These are phyloP conservation scores for Ulota crispa DNA, from an alignment of 225 moss, liverwort and hornwort genomes.

Conservation along the genomic window DNA sequence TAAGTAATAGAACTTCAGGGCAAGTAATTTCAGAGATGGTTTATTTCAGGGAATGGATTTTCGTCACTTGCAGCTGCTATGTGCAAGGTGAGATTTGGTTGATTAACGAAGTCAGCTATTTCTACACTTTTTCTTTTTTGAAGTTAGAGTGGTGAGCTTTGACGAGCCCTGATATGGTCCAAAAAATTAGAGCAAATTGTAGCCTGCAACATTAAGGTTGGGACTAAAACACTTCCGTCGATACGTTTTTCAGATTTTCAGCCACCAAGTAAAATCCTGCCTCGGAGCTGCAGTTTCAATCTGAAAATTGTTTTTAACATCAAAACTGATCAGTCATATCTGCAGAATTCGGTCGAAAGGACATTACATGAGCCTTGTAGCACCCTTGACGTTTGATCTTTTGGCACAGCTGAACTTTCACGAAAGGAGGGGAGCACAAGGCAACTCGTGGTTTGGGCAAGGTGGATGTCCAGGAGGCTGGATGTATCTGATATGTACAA, in stretches of 20 bases:
- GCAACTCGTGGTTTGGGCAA: neutral
- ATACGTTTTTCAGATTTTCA: neutral
- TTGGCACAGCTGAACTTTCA: neutral
- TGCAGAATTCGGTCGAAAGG: neutral
- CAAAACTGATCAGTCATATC: neutral
- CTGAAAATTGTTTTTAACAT: neutral
- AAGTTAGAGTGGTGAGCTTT: neutral
- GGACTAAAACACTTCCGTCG: too few species aligned
- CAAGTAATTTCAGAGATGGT: neutral
- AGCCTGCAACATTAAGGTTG: neutral
- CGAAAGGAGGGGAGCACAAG: neutral
- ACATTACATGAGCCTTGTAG: neutral
- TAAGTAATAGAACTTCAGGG: neutral
- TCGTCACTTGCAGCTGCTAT: constrained; percentile 16
- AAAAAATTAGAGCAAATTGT: neutral
- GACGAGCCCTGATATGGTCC: neutral
- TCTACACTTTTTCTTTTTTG: neutral
- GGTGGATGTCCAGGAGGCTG: neutral
- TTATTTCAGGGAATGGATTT: neutral
- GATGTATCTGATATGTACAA: neutral
- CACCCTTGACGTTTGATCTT: too few species aligned
- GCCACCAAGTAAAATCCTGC: neutral
- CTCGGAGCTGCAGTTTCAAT: neutral
- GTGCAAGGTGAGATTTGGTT: neutral
- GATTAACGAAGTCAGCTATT: neutral